phyloP scores from a whole-genome alignment of 306 rosid species.

The Dryas octopetala region DNA sequence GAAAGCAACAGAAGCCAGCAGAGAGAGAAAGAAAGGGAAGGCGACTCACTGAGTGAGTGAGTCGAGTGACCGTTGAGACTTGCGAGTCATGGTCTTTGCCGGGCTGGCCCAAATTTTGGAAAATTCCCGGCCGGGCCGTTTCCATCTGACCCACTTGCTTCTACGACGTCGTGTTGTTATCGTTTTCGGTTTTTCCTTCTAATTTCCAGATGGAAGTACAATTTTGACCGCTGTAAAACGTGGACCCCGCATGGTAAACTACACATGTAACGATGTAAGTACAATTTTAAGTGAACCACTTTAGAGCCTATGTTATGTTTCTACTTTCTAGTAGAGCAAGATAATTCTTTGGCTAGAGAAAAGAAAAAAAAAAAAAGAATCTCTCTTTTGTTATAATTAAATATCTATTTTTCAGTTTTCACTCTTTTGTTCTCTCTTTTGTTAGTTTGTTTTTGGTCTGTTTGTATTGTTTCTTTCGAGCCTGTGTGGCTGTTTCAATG shows the following conservation, averaged over 20 bases:
- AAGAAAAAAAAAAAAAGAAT: too few relatives aligned
- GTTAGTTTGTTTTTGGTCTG: too few relatives aligned
- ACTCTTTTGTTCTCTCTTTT: too few relatives aligned
- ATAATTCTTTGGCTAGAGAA: too few relatives aligned
- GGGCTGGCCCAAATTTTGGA: background rate
- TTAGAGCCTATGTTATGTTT: too few relatives aligned
- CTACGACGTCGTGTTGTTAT: background rate
- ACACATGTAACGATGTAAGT: too few relatives aligned
- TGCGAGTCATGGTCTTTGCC: background rate
- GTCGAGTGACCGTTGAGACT: background rate
- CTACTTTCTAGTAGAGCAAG: too few relatives aligned
- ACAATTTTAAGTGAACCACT: too few relatives aligned
- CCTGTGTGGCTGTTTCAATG: too few relatives aligned
- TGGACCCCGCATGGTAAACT: background rate
- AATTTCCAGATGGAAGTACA: background rate
- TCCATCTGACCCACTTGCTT: background rate
- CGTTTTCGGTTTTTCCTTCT: background rate
- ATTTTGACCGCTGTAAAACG: background rate
- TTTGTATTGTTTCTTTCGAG: too few relatives aligned
- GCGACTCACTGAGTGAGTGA: conserved; percentile 36
- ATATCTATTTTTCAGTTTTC: too few relatives aligned
- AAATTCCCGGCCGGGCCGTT: background rate
- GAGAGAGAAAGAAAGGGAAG: conserved; percentile 33
- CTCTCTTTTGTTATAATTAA: too few relatives aligned
- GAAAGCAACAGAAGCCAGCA: conserved; percentile 22